These are phyloP conservation scores for Globisporangium sylvaticum DNA, from an alignment of 352 stramenopile genomes.

Conservation along the genomic window DNA sequence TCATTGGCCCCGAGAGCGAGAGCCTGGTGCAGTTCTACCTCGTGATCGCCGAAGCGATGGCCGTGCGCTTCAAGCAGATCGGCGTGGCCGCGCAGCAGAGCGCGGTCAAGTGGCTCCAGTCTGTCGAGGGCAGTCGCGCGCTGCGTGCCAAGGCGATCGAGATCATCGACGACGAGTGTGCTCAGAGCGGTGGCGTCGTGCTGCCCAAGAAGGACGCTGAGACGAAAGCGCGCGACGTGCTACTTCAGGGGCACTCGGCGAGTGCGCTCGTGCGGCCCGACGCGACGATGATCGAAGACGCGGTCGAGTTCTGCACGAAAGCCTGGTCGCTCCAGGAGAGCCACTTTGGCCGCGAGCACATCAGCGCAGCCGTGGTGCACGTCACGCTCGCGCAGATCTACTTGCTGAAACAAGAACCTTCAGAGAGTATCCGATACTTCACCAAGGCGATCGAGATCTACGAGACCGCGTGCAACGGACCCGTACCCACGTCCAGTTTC, in stretches of 20 bases:
- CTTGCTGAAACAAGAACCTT: constrained; percentile 27
- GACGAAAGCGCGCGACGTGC: constrained; percentile 22
- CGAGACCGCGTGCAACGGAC: constrained; percentile 48
- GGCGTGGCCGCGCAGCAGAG: constrained; percentile 38
- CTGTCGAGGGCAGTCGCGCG: constrained; percentile 37
- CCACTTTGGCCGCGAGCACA: constrained; percentile 41
- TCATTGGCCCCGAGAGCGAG: constrained; percentile 21
- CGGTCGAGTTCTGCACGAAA: constrained; percentile 60
- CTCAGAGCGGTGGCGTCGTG: constrained; percentile 11
- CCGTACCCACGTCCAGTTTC: constrained; percentile 50
- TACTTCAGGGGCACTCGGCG: constrained; percentile 39
- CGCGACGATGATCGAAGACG: constrained; percentile 46
- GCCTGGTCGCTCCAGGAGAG: constrained; percentile 58
- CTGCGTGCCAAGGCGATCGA: constrained; percentile 43
- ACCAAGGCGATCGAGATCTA: constrained; percentile 46
- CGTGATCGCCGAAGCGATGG: constrained; percentile 43
- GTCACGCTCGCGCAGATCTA: constrained; percentile 55
- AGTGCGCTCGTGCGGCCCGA: constrained; percentile 25
- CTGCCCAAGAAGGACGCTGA: constrained; percentile 59
- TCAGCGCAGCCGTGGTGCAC: constrained; percentile 49
- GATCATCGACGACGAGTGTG: constrained; percentile 26
- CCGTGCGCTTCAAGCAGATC: constrained; percentile 51
- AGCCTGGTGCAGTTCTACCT: constrained; percentile 55
- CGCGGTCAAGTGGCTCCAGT: constrained; percentile 47
- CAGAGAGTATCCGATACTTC: constrained; percentile 44